Conservation (phyloP, 257 asterid species). For the Salvia rosmarinus region DNA sequence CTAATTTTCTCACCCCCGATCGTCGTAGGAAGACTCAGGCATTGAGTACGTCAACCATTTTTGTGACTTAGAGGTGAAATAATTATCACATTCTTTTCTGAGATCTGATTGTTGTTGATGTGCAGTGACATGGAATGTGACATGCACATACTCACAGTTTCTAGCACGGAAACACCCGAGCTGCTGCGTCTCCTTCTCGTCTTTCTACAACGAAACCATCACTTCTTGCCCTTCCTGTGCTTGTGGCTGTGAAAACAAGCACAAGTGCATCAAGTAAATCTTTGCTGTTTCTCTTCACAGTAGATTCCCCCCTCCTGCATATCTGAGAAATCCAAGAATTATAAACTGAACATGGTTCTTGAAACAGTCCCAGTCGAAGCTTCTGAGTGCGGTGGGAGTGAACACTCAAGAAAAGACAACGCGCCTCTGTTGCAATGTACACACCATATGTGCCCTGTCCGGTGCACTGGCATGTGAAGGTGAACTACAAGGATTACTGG, state of each 20-base stretch:
- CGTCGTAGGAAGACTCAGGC: slow-evolving; percentile 75
- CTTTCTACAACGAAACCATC: slow-evolving; percentile 80
- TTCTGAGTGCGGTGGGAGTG: slow-evolving; percentile 65
- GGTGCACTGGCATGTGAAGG: slow-evolving; percentile 95
- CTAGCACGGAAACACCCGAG: slow-evolving; percentile 67
- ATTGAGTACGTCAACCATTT: slow-evolving; percentile 49
- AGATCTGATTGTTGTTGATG: slow-evolving; percentile 5
- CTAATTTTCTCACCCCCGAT: slow-evolving; percentile 67
- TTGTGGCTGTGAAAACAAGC: slow-evolving; percentile 70
- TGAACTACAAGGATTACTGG: slow-evolving; percentile 84
- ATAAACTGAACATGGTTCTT: not conserved
- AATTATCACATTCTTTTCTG: slow-evolving; percentile 2
- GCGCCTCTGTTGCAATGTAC: slow-evolving; percentile 78
- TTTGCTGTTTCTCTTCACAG: not conserved
- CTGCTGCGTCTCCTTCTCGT: slow-evolving; percentile 81
- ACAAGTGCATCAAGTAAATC: slow-evolving; percentile 60
- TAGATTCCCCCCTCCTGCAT: not conserved
- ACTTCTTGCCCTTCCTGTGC: slow-evolving; percentile 72
- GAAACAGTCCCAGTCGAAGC: slow-evolving; percentile 72
- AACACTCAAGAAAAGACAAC: slow-evolving; percentile 75
- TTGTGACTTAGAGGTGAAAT: not conserved
- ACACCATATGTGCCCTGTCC: slow-evolving; percentile 89
- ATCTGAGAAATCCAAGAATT: not conserved
- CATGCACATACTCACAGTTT: slow-evolving; percentile 78
- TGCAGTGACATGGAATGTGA: slow-evolving; percentile 85